Percentiles rank a stretch among this genome's conserved stretches.
Evolutionary conservation across 768 basidiomycete species (phyloP).

Genomic region (Paxillus ammoniavirescens): DNA sequence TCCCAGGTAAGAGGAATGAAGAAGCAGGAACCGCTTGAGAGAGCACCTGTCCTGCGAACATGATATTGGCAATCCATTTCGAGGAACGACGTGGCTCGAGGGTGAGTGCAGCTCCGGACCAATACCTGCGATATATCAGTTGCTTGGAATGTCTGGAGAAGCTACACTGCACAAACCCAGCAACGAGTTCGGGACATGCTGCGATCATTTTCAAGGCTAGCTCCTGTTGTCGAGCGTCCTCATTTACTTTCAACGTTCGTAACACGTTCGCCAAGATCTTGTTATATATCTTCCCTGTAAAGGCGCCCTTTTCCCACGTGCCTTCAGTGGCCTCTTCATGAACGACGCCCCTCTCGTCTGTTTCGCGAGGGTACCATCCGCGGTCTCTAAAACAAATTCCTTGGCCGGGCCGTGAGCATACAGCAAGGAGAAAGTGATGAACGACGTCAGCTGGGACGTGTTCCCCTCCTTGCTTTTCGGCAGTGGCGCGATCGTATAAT

Average conservation of each 20-base stretch:
- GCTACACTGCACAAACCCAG: constrained; percentile 49
- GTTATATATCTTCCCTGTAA: constrained; percentile 64
- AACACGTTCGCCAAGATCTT: constrained; percentile 78
- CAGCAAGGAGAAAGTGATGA: constrained; percentile 84
- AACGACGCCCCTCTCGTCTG: constrained; percentile 37
- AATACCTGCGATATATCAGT: constrained; percentile 53
- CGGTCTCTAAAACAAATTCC: constrained; percentile 87
- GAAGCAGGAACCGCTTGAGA: constrained; percentile 68
- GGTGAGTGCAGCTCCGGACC: constrained; percentile 64
- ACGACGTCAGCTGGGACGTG: constrained; percentile 73
- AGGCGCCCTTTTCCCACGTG: constrained; percentile 29
- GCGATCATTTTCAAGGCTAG: constrained; percentile 76
- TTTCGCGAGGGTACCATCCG: constrained; percentile 87
- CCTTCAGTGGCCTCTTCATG: constrained; percentile 38
- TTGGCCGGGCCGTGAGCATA: constrained; percentile 75
- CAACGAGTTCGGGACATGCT: constrained; percentile 84
- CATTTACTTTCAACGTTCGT: constrained; percentile 78
- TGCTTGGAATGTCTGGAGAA: neutral
- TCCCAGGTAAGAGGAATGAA: constrained; percentile 56
- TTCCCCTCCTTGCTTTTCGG: constrained; percentile 49
- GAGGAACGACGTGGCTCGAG: constrained; percentile 86
- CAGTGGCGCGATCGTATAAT: constrained; percentile 61
- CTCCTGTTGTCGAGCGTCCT: constrained; percentile 83
- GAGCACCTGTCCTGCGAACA: constrained; percentile 77
- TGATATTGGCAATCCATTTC: constrained; percentile 88